Evolutionary conservation across 352 stramenopile genomes (phyloP).

Genomic region (Globisporangium irregulare): DNA sequence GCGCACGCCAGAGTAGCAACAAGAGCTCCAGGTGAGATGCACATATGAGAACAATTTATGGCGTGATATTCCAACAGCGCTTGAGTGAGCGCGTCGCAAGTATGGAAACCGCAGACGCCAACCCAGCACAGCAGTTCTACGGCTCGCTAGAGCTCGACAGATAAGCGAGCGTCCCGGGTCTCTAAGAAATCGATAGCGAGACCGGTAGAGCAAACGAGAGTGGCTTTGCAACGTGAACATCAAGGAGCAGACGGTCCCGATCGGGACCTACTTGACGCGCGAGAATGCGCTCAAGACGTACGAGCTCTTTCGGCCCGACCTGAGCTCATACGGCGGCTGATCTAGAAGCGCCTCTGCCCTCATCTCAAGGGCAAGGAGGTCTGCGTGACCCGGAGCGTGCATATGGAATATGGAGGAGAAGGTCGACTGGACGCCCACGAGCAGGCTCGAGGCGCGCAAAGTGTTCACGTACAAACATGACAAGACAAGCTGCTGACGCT

Average conservation of each 20-base stretch:
- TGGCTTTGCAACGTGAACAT: slow-evolving; percentile 62
- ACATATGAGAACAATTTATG: not conserved
- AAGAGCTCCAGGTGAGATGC: slow-evolving; percentile 16
- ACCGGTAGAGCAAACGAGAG: not conserved
- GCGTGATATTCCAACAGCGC: not conserved
- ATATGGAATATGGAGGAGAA: not conserved
- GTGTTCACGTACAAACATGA: slow-evolving; percentile 49
- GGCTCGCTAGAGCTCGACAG: slow-evolving; percentile 30
- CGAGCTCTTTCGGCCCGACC: slow-evolving; percentile 27
- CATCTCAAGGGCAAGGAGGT: slow-evolving; percentile 71
- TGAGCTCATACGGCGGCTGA: slow-evolving; percentile 49
- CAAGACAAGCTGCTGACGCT: slow-evolving; percentile 42
- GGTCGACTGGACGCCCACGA: slow-evolving; percentile 36
- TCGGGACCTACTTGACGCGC: slow-evolving; percentile 31
- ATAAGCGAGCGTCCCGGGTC: slow-evolving; percentile 28
- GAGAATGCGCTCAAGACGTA: slow-evolving; percentile 45
- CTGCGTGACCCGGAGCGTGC: slow-evolving; percentile 31
- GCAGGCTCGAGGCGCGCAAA: slow-evolving; percentile 51
- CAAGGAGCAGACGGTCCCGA: slow-evolving; percentile 33
- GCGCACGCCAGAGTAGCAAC: slow-evolving; percentile 22
- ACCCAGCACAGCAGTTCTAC: slow-evolving; percentile 16
- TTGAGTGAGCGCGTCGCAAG: slow-evolving; percentile 9
- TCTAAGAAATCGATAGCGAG: slow-evolving; percentile 29
- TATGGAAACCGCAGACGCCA: not conserved
- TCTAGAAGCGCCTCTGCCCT: slow-evolving; percentile 62